These are phyloP conservation scores for Vigna trinervia DNA, from an alignment of 306 rosid genomes.

Conservation along the genomic window DNA sequence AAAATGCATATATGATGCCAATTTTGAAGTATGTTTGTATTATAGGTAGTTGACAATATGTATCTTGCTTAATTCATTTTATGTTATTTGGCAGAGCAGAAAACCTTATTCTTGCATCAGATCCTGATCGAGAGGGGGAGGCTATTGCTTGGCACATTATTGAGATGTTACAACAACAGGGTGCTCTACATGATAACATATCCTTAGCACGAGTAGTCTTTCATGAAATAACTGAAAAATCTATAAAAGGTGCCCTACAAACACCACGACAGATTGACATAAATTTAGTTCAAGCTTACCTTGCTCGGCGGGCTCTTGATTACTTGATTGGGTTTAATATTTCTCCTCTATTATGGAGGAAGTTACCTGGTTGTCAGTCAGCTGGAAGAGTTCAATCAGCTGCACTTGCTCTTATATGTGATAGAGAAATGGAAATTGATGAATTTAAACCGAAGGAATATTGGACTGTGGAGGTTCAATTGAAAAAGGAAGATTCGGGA, in stretches of 20 bases:
- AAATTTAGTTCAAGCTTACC: constrained; percentile 93
- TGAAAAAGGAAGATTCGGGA: constrained; percentile 50
- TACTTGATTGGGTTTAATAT: constrained; percentile 96
- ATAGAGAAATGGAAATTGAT: constrained; percentile 93
- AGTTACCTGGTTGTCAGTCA: constrained; percentile 96
- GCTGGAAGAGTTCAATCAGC: constrained; percentile 99
- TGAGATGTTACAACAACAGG: constrained; percentile 96
- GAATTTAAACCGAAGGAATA: constrained; percentile 79
- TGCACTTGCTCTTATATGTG: constrained; percentile 93
- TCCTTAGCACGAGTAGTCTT: constrained; percentile 79
- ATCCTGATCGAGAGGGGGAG: constrained; percentile 99
- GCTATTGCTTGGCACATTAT: constrained; percentile 98
- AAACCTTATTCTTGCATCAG: constrained; percentile 96
- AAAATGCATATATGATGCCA: background rate
- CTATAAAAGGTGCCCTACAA: constrained; percentile 80
- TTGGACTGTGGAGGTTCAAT: constrained; percentile 69
- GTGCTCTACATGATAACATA: constrained; percentile 68
- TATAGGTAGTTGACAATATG: constrained; percentile 32
- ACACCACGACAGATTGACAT: constrained; percentile 80
- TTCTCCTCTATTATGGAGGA: constrained; percentile 96
- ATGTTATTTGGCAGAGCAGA: constrained; percentile 86
- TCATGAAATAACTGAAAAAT: constrained; percentile 92
- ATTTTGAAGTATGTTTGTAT: constrained; percentile 6
- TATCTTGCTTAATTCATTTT: constrained; percentile 44
- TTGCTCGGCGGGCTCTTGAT: constrained; percentile 97